Base-by-base conservation (phyloP, 2,329 filamentous ascomycete species). In the Stylonectria norvegica region DNA sequence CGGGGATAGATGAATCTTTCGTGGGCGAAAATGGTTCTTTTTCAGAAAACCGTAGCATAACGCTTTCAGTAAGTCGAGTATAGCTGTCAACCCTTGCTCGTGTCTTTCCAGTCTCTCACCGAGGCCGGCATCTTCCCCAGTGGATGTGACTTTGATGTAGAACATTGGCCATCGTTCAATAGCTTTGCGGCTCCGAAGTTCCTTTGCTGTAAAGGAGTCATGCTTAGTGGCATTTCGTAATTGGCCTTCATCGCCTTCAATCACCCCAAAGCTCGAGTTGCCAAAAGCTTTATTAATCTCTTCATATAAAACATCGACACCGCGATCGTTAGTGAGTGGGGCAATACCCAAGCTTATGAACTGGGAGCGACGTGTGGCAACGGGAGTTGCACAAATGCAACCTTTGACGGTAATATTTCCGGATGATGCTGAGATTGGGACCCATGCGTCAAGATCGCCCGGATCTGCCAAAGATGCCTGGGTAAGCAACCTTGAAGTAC, bases 151-250 rank as follows among this genome's bases (percentile, higher is more conserved):
- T 19, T 79, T 79, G n/a, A 97, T 66, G 53, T 83, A 85, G 55
- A 95, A 97, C 82, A 91, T 91, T 0, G 91, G 89, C 81, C 88
- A 93, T 36, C 80, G 77, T 55, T 96, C 89, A 8, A 90, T 69
- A 0, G 81, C 74, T 58, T 87, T 57, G 73, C 10, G 65, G 63
- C 55, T 71, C 79, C 25, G 49, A 16, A 76, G 50, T 42, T 81
- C 76, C 47, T 65, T 73, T 20, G 61, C 65, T 1, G 71, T 76
- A 40, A 70, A 76, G 1, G 67, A 68, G 19, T 73, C 69, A 5
- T 55, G 61, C 42, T 73, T 78, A 43, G 52, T 45, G 55, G 25
- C 64, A 5, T 37, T 42, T 22, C 19, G 19, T 1, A 51, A 33
- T 59, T 62, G 12, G 71, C 66, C 4, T 53, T 52, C 20, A 64